phyloP scores from a whole-genome alignment of 768 basidiomycete genomes.

The Cystofilobasidium ferigula region DNA sequence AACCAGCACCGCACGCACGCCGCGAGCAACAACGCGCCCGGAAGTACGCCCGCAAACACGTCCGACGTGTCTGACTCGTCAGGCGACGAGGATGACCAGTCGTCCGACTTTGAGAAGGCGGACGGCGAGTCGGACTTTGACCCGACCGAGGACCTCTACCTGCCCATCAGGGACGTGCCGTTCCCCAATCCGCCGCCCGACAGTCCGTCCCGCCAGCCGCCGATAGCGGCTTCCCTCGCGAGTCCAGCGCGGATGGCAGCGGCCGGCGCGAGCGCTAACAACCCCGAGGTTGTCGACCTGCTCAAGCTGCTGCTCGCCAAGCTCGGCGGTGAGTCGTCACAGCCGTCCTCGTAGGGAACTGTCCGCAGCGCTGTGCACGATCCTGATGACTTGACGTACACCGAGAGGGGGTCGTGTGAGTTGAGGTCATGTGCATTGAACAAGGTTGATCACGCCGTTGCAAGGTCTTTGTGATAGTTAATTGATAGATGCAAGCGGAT shows the following conservation, averaged over 20 bases:
- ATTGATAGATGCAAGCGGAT: no score
- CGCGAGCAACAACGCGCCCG: no score
- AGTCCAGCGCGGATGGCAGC: neutral
- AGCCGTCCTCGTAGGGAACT: no score
- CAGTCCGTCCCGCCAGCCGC: neutral
- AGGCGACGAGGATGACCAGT: slow-evolving; percentile 3
- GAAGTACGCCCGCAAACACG: neutral
- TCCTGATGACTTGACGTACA: no score
- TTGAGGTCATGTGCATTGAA: no score
- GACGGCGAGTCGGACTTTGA: slow-evolving; percentile 2
- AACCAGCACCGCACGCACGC: no score
- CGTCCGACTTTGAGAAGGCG: neutral
- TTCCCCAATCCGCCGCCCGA: slow-evolving; percentile 6
- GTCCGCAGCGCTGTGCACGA: no score
- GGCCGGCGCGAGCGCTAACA: neutral
- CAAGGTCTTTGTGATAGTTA: no score
- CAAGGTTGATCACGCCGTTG: no score
- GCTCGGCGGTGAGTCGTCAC: no score
- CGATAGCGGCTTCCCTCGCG: neutral
- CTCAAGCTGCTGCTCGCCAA: slow-evolving; percentile 17
- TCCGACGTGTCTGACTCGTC: neutral
- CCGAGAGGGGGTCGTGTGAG: no score
- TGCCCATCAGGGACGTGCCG: slow-evolving; percentile 22
- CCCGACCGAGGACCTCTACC: slow-evolving; percentile 19
- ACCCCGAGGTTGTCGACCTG: slow-evolving; percentile 18